A percentile compares a stretch with the other conserved stretches of the same genome.
Evolutionary conservation across 169 alveolate species (phyloP).

Genomic region (Cryptosporidium sp.): DNA sequence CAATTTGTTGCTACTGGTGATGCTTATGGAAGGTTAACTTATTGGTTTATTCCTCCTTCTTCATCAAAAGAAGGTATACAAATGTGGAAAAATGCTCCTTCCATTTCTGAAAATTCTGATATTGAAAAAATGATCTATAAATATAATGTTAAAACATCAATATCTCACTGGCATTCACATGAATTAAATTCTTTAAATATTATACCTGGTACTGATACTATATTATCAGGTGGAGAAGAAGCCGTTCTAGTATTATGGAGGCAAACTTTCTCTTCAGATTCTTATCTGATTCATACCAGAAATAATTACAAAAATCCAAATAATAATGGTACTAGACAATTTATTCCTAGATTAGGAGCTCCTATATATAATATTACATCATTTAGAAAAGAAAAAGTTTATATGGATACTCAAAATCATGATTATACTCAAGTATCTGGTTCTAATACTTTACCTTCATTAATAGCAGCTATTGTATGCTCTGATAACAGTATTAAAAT

Average conservation of each 20-base stretch:
- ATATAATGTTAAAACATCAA: constrained; percentile 35
- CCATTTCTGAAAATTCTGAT: constrained; percentile 9
- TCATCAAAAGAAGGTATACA: constrained; percentile 7
- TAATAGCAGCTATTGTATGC: constrained; percentile 42
- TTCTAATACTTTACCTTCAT: background rate
- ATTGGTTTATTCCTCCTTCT: constrained; percentile 66
- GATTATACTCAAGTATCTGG: background rate
- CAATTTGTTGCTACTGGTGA: constrained; percentile 67
- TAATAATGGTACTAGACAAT: constrained; percentile 60
- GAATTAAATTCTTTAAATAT: constrained; percentile 28
- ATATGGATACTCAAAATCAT: background rate
- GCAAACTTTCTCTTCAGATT: constrained; percentile 39
- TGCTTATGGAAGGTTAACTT: constrained; percentile 71
- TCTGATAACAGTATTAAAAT: constrained; percentile 63
- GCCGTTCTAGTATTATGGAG: constrained; percentile 68
- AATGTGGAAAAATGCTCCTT: constrained; percentile 70
- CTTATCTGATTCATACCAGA: background rate
- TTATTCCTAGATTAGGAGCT: constrained; percentile 70
- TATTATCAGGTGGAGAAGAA: constrained; percentile 75
- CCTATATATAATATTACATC: constrained; percentile 54
- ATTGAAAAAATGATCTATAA: constrained; percentile 50
- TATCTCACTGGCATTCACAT: constrained; percentile 69
- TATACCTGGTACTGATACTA: constrained; percentile 59
- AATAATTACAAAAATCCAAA: background rate
- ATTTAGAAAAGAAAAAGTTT: background rate